Evolutionary conservation across 352 stramenopile genomes (phyloP).

Genomic region (Phytopythium helicoides): DNA sequence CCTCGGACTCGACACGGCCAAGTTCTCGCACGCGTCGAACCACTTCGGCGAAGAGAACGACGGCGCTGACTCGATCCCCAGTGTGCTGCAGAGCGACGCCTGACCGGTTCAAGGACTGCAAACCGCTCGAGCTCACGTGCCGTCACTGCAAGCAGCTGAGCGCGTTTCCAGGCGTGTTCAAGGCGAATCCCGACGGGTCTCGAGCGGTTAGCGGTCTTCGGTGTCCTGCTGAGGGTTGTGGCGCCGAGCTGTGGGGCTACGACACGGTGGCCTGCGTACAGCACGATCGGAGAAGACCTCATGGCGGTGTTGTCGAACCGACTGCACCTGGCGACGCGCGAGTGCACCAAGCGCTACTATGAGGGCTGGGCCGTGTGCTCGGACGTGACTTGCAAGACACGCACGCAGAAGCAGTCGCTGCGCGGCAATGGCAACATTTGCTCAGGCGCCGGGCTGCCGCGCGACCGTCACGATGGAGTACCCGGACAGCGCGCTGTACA

Average conservation of each 20-base stretch:
- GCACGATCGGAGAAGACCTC: slow-evolving; percentile 70
- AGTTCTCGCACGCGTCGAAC: slow-evolving; percentile 88
- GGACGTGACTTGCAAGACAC: slow-evolving; percentile 93
- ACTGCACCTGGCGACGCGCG: slow-evolving; percentile 76
- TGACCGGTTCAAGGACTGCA: slow-evolving; percentile 90
- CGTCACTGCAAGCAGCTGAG: slow-evolving; percentile 59
- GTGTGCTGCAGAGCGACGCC: slow-evolving; percentile 81
- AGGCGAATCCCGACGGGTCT: slow-evolving; percentile 18
- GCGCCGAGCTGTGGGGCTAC: slow-evolving; percentile 81
- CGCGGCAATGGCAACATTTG: slow-evolving; percentile 92
- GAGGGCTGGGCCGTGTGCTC: slow-evolving; percentile 92
- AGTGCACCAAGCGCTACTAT: slow-evolving; percentile 87
- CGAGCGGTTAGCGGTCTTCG: slow-evolving; percentile 46
- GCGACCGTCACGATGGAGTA: slow-evolving; percentile 88
- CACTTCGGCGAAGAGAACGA: slow-evolving; percentile 87
- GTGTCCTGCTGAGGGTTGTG: slow-evolving; percentile 54
- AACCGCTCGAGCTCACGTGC: slow-evolving; percentile 73
- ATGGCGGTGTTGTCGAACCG: slow-evolving; percentile 78
- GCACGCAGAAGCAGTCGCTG: slow-evolving; percentile 96
- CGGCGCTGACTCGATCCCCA: slow-evolving; percentile 82
- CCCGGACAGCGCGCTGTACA: slow-evolving; percentile 91
- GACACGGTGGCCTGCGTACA: slow-evolving; percentile 75
- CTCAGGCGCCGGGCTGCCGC: slow-evolving; percentile 89
- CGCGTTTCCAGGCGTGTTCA: slow-evolving; percentile 74
- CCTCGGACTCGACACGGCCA: slow-evolving; percentile 95